phyloP scores from a whole-genome alignment of 2,329 filamentous ascomycete genomes.

The Botrytis fabae region DNA sequence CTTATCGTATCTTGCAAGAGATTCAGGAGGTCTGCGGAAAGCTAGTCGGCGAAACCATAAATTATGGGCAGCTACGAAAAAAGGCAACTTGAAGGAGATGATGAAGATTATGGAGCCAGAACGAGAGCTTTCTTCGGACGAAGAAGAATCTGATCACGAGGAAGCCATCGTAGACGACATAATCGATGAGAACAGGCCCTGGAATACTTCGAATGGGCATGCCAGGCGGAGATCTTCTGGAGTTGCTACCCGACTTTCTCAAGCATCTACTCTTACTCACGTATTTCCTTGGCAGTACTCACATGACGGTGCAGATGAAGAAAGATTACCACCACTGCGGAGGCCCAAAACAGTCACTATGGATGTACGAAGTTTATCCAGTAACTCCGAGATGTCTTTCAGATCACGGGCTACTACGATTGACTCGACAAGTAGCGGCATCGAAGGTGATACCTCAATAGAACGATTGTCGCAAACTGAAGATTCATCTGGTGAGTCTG shows the following conservation, averaged over 20 bases:
- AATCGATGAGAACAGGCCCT: slow-evolving; percentile 47
- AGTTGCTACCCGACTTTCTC: slow-evolving; percentile 32
- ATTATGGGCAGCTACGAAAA: slow-evolving; percentile 82
- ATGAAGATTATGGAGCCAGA: slow-evolving; percentile 77
- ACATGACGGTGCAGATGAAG: slow-evolving; percentile 45
- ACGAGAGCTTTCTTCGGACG: slow-evolving; percentile 35
- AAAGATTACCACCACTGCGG: slow-evolving; percentile 35
- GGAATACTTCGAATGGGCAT: slow-evolving; percentile 34
- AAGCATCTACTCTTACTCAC: slow-evolving; percentile 60
- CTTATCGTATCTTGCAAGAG: slow-evolving; percentile 78
- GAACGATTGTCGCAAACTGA: slow-evolving; percentile 73
- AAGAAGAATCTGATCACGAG: slow-evolving; percentile 34
- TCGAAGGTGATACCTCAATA: slow-evolving; percentile 85
- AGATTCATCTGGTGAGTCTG: slow-evolving; percentile 73
- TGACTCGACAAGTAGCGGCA: slow-evolving; percentile 67
- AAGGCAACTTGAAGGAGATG: slow-evolving; percentile 74
- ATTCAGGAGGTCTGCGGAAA: slow-evolving; percentile 77
- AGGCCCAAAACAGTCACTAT: slow-evolving; percentile 68
- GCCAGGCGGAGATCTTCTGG: slow-evolving; percentile 32
- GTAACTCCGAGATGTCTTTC: slow-evolving; percentile 79
- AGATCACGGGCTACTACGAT: slow-evolving; percentile 78
- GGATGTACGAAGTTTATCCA: slow-evolving; percentile 86
- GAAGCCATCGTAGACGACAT: slow-evolving; percentile 49
- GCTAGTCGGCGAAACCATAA: slow-evolving; percentile 84
- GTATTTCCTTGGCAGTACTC: slow-evolving; percentile 87